Evolutionary conservation across 2,329 filamentous ascomycete genomes (phyloP), one percentile per base, ranked within the genome.

Genomic region (Coniochaeta pulveracea): DNA sequence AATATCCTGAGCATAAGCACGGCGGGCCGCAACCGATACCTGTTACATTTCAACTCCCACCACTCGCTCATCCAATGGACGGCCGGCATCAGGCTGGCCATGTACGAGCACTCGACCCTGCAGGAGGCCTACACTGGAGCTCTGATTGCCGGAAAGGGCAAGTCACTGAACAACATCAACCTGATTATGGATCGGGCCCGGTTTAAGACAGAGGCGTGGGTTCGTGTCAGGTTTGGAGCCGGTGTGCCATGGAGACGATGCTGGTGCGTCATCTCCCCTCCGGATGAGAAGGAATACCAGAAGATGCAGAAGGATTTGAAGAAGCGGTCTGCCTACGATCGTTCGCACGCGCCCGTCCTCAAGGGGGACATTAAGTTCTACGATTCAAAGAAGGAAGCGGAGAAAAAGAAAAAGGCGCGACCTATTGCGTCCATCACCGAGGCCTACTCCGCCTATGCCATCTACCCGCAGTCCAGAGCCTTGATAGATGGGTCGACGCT

Each of bases 81-180:
- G 1, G 82, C 91, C 11, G 85, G 82, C 27, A 96, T 98, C 44
- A 78, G 91, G 29, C 73, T 98, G 15, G 74, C 89, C 47, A 93
- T 96, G 73, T 96, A 80, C 54, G 91, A 98, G 60, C 83, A 96
- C 50, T 78, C 86, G 2, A 85, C 85, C 0, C 64, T 98, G 21
- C 89, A 96, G 52, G 91, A 98, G 59, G 86, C 91, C 1, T 98
- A 98, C 53, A 98, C 91, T 0, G 91, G 91, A 6, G 89, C 89
- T 14, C 64, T 98, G 27, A 91, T 98, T 50, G 91, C 91, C 9
- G 91, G 88, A 35, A 96, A 95, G 60, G 91, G 88, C 37, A 93
- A 86, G 54, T 59, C 61, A 1, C 58, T 98, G 34, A 95, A 95
- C 62, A 91, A 86, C 51, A 96, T 96, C 51, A 81, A 80, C 45